phyloP scores from a whole-genome alignment of 495 filamentous ascomycete species.

The Aspergillus sclerotiicarbonarius region DNA sequence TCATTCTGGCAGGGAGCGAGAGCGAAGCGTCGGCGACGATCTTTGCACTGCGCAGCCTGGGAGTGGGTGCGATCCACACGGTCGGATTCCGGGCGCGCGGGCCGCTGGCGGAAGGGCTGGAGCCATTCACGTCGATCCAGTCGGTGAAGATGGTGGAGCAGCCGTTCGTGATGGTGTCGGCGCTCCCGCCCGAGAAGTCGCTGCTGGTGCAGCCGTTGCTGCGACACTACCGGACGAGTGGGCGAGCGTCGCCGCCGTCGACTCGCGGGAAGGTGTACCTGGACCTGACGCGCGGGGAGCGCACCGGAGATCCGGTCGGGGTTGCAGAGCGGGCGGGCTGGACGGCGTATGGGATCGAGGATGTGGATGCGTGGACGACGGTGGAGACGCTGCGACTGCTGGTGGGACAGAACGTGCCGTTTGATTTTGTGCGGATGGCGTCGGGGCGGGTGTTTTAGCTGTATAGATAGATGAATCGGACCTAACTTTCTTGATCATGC shows the following conservation, averaged over 20 bases:
- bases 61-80: conserved; percentile 75
- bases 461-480: conserved; percentile 22
- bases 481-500: no score
- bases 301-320: conserved; percentile 64
- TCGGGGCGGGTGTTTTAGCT: conserved; percentile 62
- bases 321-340: conserved; percentile 70
- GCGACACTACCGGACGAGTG: conserved; percentile 55
- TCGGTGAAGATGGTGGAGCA: conserved; percentile 70
- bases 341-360: conserved; percentile 73
- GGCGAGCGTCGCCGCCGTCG: conserved; percentile 43
- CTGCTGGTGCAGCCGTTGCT: conserved; percentile 76
- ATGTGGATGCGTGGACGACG: conserved; percentile 77
- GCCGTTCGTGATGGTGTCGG: conserved; percentile 78
- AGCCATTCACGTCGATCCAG: conserved; percentile 78
- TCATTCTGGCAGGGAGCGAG: conserved; percentile 64
- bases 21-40: conserved; percentile 72
- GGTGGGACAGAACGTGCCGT: conserved; percentile 81
- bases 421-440: conserved; percentile 79
- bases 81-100: conserved; percentile 74
- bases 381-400: conserved; percentile 74
- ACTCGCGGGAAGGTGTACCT: conserved; percentile 73
- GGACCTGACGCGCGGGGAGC: conserved; percentile 68
- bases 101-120: conserved; percentile 59
- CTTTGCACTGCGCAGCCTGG: conserved; percentile 72
- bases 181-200: conserved; percentile 72